Evolutionary conservation across 2,329 filamentous ascomycete species (phyloP), one percentile per base, ranked within the genome.

Genomic region (Tolypocladium album): DNA sequence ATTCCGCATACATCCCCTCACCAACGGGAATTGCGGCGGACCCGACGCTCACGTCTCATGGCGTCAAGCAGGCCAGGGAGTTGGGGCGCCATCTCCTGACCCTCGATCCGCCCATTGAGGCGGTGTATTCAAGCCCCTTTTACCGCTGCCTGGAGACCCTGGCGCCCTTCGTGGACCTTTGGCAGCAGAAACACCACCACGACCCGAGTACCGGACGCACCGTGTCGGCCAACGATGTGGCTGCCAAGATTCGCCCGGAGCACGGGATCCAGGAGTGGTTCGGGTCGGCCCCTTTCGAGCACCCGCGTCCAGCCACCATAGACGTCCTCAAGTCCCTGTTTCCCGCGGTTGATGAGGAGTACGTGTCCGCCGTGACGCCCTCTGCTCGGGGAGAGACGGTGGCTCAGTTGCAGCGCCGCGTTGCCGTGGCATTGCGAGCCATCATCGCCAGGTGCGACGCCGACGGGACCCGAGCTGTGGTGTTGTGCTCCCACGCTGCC

Each of bases 401-500:
- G 65, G 76, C 82, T 0, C 83, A 91, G 67, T 80, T 99, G 22
- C 92, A 97, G 71, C 82, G 90, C 67, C 87, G 94, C 45, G 80
- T 93, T 36, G 88, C 89, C 4, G 84, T 83, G 55, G 84, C 87
- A 2, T 75, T 96, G 50, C 77, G 83, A 52, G 81, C 81, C 55
- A 85, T 97, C 65, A 88, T 97, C 65, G 79, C 82, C 36, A 81
- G 85, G 58, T 86, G 90, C 61, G 92, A 97, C 69, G 72, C 74
- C n/a, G 80, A 88, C 56, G 83, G 85, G n/a, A 78, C 82, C 45
- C 85, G 83, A 67, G 82, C 89, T 0, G 80, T 96, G 31, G 74
- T 97, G 47, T 80, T 99, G 45, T 96, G 90, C 74, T 88, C 90
- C 1, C 94, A 99, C 76, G 94, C 94, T 1, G 94, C 94, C 4